Base-by-base conservation (phyloP, 2,329 filamentous ascomycete species). In the Hypomyces rosellus region DNA sequence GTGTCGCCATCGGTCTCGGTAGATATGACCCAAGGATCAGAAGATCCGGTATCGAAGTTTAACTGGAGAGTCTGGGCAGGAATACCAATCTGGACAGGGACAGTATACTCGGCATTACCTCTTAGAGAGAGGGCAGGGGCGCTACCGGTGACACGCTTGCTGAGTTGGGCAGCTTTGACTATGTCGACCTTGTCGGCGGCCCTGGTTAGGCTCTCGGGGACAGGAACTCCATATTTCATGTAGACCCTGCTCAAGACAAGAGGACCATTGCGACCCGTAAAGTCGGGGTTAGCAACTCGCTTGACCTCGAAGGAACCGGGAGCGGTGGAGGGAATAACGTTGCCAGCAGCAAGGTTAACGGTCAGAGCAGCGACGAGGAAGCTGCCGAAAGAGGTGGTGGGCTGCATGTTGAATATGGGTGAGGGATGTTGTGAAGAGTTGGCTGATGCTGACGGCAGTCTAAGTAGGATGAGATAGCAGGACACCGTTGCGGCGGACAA, bases 1-100 rank as follows among this genome's bases (percentile, higher is more conserved):
- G 72, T 60, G 44, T 70, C 58, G 16, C 48, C 34, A 20, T 63
- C 60, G 18, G 70, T 75, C 52, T 72, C 70, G 46, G 71, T 69
- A 51, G 70, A 74, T 54, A 74, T 74, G 53, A 59, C 61, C 48
- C 57, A 60, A 4, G 66, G 55, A 18, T 65, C 63, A 41, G 59
- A 59, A 12, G 59, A 58, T 38, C 58, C 57, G 2, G 55, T 60
- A 34, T 60, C 58, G 36, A 60, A 56, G 46, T 56, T 47, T 12
- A 60, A 18, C 36, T 47, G 12, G 4, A 59, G 44, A 7, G 37
- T 55, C 46, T 59, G 57, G 2, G 55, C 30, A 20, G 57, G 58
- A 37, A 52, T 56, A 6, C 58, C 55, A 11, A 60, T 57, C 16
- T 53, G 15, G 11, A 59, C 55, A 6, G 49, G 45, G n/a, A 54